These are phyloP conservation scores for Pythium periplocum DNA, from an alignment of 352 stramenopile genomes.

Conservation along the genomic window DNA sequence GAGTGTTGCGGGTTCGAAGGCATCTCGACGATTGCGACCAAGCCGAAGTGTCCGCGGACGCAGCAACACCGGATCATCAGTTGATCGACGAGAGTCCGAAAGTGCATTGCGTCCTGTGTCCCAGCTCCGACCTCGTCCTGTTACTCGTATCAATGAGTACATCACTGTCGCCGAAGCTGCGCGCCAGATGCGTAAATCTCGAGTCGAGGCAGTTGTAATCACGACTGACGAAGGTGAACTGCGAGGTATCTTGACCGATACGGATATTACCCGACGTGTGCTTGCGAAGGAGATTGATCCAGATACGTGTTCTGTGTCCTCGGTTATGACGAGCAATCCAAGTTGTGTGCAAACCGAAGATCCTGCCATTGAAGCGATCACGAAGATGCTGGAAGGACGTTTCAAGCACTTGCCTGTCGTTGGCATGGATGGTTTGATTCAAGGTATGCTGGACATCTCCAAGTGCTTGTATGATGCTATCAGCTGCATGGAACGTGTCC, in stretches of 20 bases:
- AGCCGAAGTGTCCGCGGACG: conserved; percentile 17
- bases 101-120: conserved; percentile 70
- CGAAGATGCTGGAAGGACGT: conserved; percentile 84
- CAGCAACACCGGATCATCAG: conserved; percentile 41
- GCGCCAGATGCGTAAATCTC: conserved; percentile 74
- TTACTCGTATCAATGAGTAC: conserved; percentile 83
- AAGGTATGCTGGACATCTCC: conserved; percentile 87
- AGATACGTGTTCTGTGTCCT: conserved; percentile 66
- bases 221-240: conserved; percentile 79
- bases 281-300: conserved; percentile 78
- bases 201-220: conserved; percentile 82
- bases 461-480: conserved; percentile 89
- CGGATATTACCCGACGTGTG: conserved; percentile 81
- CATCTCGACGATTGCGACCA: conserved; percentile 21
- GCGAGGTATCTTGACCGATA: conserved; percentile 82
- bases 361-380: conserved; percentile 81
- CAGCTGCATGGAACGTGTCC: conserved; percentile 82
- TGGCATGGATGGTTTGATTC: conserved; percentile 55
- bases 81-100: conserved; percentile 48
- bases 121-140: conserved; percentile 70
- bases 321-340: conserved; percentile 83
- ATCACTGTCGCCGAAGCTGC: conserved; percentile 83
- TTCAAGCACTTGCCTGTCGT: conserved; percentile 87
- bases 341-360: conserved; percentile 78
- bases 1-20: conserved; percentile 52